Evolutionary conservation across 306 rosid species (phyloP), one percentile per base, ranked within the genome.

Genomic region (Rosa multiflora): DNA sequence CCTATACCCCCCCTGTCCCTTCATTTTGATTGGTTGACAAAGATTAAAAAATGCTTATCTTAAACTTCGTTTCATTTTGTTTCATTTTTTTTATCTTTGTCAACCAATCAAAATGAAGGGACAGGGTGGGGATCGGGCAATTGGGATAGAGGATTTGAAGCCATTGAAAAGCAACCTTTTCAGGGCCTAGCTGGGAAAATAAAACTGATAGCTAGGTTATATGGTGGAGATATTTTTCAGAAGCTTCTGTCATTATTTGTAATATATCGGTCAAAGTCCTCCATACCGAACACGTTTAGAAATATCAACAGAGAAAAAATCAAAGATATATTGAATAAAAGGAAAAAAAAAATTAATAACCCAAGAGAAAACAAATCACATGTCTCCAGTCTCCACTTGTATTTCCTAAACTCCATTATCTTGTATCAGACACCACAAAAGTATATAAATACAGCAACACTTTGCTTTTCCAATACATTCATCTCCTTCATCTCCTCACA

Each of bases 281-380:
- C 78, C 43, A 59, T 35, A 37, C 5, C 46, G 21, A 59, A 75
- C 56, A 75, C 70, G 78, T 61, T 59, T 15, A 8, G 43, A 75
- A 75, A 43, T 56, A 42, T 59, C 26, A 75, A 59, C 23, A 9
- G 0, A 58, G 40, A 74, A 74, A 58, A 12, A 42, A 42, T 42
- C 52, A 58, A 74, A 58, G 14, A 7, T n/a, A n/a, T n/a, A n/a
- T 40, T 5, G 29, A 40, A 40, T 4, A 3, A 40, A 6, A 67
- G 40, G 5, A 43, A 40, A 3, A 3, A 6, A 40, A 55, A 40
- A 1, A 26, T 26, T n/a, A 20, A 53, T 37, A 11, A 11, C 10
- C 67, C 17, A 61, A 11, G 0, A 55, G 44, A 55, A 7, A 55
- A 39, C 44, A 73, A 40, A 55, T 39, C 67, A 9, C 35, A 23